Percentiles rank a stretch among this genome's conserved stretches.
Evolutionary conservation across 2,329 filamentous ascomycete genomes (phyloP).

Genomic region (Xylaria sp.): DNA sequence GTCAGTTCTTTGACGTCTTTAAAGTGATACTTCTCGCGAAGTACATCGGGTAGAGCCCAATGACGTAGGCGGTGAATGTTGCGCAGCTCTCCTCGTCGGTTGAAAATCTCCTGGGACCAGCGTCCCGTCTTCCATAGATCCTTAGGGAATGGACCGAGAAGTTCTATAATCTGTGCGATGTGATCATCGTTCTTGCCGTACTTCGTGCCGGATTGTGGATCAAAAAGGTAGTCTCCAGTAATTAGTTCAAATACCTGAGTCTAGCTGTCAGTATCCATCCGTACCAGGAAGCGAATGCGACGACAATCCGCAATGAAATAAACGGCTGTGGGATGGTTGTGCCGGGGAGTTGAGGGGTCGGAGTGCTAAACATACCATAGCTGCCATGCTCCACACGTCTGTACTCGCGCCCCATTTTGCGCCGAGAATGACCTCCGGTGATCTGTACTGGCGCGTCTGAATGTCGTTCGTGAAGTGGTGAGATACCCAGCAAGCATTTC

Average conservation of each 20-base stretch:
- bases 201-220: conserved; percentile 96
- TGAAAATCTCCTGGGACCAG: conserved; percentile 99
- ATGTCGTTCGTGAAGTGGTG: conserved; percentile 99
- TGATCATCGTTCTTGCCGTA: conserved; percentile 99
- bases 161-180: conserved; percentile 97
- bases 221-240: conserved; percentile 96
- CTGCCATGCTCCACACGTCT: conserved; percentile 99
- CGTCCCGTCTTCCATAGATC: conserved; percentile 87
- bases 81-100: conserved; percentile 90
- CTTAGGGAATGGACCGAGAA: conserved; percentile 89
- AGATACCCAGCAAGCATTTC: conserved; percentile 97
- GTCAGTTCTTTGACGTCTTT: conserved; percentile 70
- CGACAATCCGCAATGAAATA: neutral
- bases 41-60: conserved; percentile 89
- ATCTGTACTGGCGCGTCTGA: conserved; percentile 94
- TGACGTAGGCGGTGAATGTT: conserved; percentile 96
- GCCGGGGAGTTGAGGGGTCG: no score
- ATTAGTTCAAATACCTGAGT: conserved; percentile 89
- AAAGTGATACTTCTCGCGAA: conserved; percentile 97
- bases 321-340: neutral
- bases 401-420: conserved; percentile 99
- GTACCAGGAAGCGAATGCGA: neutral
- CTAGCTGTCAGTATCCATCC: conserved; percentile 6
- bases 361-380: conserved; percentile 67
- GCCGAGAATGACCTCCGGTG: conserved; percentile 92